A percentile compares a stretch with the other conserved stretches of the same genome.
Conservation (phyloP, 2,329 filamentous ascomycete species). For the Tolypocladium inflatum region DNA sequence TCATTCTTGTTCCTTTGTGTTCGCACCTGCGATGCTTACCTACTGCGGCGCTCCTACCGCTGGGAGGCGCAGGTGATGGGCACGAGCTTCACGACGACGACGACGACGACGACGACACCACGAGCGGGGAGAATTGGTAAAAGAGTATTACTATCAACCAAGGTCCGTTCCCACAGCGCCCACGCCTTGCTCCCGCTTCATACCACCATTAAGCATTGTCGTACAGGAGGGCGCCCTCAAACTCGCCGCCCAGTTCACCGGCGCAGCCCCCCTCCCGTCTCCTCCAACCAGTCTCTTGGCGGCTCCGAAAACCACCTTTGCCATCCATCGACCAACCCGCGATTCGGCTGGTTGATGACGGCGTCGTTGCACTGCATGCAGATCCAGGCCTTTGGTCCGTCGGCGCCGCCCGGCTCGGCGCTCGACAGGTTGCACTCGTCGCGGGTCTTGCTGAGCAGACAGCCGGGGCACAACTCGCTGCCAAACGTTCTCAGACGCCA, state of each 20-base stretch:
- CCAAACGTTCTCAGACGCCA: conserved; percentile 16
- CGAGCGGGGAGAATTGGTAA: neutral
- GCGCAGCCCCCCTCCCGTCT: neutral
- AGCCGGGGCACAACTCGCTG: conserved; percentile 19
- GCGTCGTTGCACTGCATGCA: conserved; percentile 23
- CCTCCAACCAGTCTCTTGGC: neutral
- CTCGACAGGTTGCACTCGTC: neutral
- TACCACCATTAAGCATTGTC: neutral
- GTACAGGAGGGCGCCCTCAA: neutral
- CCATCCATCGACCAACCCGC: neutral
- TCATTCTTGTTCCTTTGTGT: neutral
- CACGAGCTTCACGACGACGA: neutral
- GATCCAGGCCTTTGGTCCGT: conserved; percentile 13
- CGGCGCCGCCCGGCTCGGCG: neutral
- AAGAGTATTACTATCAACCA: neutral
- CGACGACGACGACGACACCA: neutral
- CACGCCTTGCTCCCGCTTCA: neutral
- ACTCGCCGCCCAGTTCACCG: neutral
- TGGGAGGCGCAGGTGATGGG: neutral
- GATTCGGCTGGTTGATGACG: neutral
- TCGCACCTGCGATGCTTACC: neutral
- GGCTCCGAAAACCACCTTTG: neutral
- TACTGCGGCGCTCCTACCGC: neutral
- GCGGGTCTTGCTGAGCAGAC: conserved; percentile 9
- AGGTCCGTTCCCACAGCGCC: neutral